Base-by-base conservation (phyloP, 2,329 filamentous ascomycete species). In the Penicillium sp. region DNA sequence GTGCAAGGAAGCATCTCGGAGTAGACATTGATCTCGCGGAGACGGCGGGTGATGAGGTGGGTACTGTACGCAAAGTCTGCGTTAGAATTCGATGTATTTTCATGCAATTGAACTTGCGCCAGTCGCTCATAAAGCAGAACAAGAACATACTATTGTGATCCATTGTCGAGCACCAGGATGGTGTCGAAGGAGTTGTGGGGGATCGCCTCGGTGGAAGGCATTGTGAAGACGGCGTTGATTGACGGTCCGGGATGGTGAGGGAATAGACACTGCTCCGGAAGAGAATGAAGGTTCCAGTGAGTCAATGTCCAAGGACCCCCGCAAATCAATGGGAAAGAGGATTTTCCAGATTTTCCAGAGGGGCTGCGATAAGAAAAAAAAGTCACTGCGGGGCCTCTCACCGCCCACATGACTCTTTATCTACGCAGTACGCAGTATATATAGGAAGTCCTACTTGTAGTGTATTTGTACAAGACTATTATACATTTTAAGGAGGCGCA, bases 1-100 rank as follows among this genome's bases (percentile, higher is more conserved):
- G 85, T 94, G 47, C 89, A 95, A 18, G 87, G 87, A 35, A 94
- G 81, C 84, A 95, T 86, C 74, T 95, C 89, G 51, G 82, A 82
- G 75, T 87, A 95, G 67, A 94, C 79, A 73, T 85, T 85, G 69
- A 94, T 78, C 59, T 86, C 81, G 58, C 89, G 80, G 23, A 94
- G 77, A 27, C 87, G 81, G 44, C 87, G 77, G 8, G 82, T 82
- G 62, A 90, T 89, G 31, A 90, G 74, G 67, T 89, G 85, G 32
- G 81, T 83, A 62, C 31, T 27, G 36, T 20, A 40, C 28, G n/a
- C 37, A 42, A 34, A 35, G 38, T 13, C 6, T 7, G n/a, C 5
- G n/a, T 37, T 24, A 37, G 35, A n/a, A 23, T 24, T 14, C 9
- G 11, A 7, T 9, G 20, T 11, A n/a, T 24, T 3, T n/a, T 2